Conservation (phyloP, 169 alveolate genomes). For the Plasmodium falciparum region DNA sequence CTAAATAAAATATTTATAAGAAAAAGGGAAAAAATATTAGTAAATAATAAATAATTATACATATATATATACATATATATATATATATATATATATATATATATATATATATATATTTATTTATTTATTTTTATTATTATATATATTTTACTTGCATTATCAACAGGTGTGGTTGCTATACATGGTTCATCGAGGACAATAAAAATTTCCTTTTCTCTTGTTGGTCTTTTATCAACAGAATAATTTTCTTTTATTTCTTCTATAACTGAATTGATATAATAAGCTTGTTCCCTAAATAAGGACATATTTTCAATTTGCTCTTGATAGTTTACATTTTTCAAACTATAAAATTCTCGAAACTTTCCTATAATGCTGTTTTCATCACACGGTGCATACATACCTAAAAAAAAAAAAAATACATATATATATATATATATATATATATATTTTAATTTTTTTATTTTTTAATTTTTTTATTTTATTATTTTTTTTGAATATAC, state of each 20-base stretch:
- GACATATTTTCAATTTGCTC: conserved; percentile 78
- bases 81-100: background rate
- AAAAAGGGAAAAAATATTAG: background rate
- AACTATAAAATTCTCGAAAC: conserved; percentile 75
- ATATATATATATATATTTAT: background rate
- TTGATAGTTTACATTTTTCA: conserved; percentile 72
- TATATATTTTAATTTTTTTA: background rate
- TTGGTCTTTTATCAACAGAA: conserved; percentile 8
- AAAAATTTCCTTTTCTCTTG: conserved; percentile 56
- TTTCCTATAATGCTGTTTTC: conserved; percentile 44
- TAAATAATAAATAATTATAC: background rate
- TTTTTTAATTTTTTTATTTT: background rate
- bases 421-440: background rate
- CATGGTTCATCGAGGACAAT: conserved; percentile 74
- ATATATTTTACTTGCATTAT: conserved; percentile 52
- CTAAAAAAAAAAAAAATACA: background rate
- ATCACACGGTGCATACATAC: conserved; percentile 76
- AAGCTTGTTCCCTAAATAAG: conserved; percentile 72
- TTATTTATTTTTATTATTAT: background rate
- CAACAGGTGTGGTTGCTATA: conserved; percentile 75
- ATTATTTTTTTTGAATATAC: conserved; percentile 6
- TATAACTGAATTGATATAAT: conserved; percentile 58
- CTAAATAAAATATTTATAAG: background rate
- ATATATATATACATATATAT: background rate
- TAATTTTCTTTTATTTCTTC: conserved; percentile 73